Evolutionary conservation across 768 basidiomycete genomes (phyloP).

Genomic region (Leccinum rimulosum): DNA sequence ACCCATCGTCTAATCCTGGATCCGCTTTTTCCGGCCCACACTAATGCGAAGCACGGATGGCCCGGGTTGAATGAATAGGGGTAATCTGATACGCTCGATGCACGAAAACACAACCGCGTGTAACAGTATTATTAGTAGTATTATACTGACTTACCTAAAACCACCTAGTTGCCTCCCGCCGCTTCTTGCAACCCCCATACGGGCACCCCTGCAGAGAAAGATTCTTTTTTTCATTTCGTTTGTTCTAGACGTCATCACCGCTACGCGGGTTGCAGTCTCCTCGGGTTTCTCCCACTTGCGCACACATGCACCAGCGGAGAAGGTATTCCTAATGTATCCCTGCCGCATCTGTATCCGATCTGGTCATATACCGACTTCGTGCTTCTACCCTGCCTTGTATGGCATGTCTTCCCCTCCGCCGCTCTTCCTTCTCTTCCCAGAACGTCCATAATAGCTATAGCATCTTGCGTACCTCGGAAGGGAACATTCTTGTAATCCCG

Average conservation of each 20-base stretch:
- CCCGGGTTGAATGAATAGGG: constrained; percentile 15
- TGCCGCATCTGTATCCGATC: constrained; percentile 23
- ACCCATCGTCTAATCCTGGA: constrained; percentile 27
- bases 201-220: constrained; percentile 17
- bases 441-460: constrained; percentile 4
- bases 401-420: constrained; percentile 5
- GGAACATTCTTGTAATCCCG: constrained; percentile 20
- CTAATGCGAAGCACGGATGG: constrained; percentile 13
- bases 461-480: constrained; percentile 8
- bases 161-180: constrained; percentile 26
- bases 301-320: constrained; percentile 20
- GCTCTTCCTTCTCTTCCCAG: constrained; percentile 10
- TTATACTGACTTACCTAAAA: constrained; percentile 33
- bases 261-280: constrained; percentile 22
- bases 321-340: constrained; percentile 22
- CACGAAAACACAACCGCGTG: constrained; percentile 25
- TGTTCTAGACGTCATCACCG: constrained; percentile 22
- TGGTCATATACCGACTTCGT: constrained; percentile 14
- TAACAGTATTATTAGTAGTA: constrained; percentile 36
- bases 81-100: constrained; percentile 18
- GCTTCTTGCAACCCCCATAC: constrained; percentile 30
- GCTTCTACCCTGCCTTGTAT: constrained; percentile 17
- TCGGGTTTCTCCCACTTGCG: constrained; percentile 17
- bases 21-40: constrained; percentile 31
- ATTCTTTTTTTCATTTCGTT: constrained; percentile 20